These are phyloP conservation scores for Exsudoporus frostii DNA, from an alignment of 768 basidiomycete genomes.

Conservation along the genomic window DNA sequence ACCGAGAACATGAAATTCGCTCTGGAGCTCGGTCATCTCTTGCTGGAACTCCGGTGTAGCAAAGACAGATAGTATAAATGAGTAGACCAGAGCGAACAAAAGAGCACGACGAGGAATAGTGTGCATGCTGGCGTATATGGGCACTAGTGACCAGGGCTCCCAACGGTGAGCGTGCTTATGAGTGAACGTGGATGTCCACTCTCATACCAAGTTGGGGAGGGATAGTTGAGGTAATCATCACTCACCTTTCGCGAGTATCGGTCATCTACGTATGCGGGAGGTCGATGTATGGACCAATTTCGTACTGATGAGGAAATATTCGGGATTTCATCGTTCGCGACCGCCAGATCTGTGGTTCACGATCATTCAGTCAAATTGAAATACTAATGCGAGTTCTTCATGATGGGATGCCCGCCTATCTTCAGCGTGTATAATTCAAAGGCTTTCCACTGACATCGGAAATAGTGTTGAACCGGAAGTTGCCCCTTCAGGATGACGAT, in stretches of 20 bases:
- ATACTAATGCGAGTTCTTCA: not conserved
- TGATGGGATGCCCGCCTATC: not conserved
- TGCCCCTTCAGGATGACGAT: not conserved
- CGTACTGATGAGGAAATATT: not conserved
- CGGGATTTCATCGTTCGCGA: not conserved
- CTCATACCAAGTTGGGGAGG: not conserved
- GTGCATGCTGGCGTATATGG: slow-evolving; percentile 4
- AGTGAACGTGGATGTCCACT: not conserved
- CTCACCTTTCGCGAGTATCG: not conserved
- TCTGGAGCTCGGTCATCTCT: not conserved
- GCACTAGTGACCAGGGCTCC: not conserved
- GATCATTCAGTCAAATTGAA: not conserved
- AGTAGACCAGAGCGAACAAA: not conserved
- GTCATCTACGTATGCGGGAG: not conserved
- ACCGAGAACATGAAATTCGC: slow-evolving; percentile 10
- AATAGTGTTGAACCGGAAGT: not conserved
- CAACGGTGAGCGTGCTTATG: not conserved
- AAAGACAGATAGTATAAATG: not conserved
- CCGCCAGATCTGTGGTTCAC: not conserved
- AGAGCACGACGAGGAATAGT: not conserved
- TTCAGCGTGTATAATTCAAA: not conserved
- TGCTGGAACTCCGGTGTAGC: not conserved
- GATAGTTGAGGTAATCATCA: not conserved
- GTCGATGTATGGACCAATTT: not conserved
- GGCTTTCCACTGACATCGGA: not conserved